Base-by-base conservation (phyloP, 2,329 filamentous ascomycete species). In the Colletotrichum sp. region DNA sequence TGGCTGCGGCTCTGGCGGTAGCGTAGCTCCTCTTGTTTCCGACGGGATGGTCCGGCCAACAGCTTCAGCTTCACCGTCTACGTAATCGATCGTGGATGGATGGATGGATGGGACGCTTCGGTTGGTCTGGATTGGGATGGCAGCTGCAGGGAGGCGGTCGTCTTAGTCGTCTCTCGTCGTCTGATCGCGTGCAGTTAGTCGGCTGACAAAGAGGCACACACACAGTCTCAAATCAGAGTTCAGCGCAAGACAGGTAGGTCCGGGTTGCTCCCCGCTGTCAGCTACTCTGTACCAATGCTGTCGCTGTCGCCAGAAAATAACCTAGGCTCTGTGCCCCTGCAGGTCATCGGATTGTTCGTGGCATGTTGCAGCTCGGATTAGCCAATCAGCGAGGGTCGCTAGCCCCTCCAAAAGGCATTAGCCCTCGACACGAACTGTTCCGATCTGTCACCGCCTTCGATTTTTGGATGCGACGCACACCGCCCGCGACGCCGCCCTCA, bases 371-470 rank as follows among this genome's bases (percentile, higher is more conserved):
- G 13, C n/a, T 65, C 9, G 26, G n/a, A n/a, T 16, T 30, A 5
- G 70, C 74, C 74, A 76, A 74, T 76, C 24, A 60, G 16, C 16
- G 6, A 18, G 8, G 30, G 49, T 68, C 70, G 32, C 57, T n/a
- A 13, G 34, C 70, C 64, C 74, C 70, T 34, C 70, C 18, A 21
- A 15, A 13, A 36, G 64, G 39, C 21, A 36, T 59, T 64, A 34
- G 36, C 70, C 26, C 26, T 49, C 28, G 32, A 66, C 21, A 68
- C 63, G 39, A 63, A 63, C 73, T 52, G 62, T 73, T 73, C 73
- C 59, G 73, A 68, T 73, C 57, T 49, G 64, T 74, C 74, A 76
- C 71, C 71, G 73, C 73, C 63, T 72, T 63, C 73, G 68, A 64
- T 69, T 60, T 64, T 69, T 34, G 59, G 59, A 36, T 64, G 71